A percentile compares a stretch with the other conserved stretches of the same genome.
These are phyloP conservation scores for Jackrogersella multiformis DNA, from an alignment of 495 filamentous ascomycete genomes.

Conservation along the genomic window DNA sequence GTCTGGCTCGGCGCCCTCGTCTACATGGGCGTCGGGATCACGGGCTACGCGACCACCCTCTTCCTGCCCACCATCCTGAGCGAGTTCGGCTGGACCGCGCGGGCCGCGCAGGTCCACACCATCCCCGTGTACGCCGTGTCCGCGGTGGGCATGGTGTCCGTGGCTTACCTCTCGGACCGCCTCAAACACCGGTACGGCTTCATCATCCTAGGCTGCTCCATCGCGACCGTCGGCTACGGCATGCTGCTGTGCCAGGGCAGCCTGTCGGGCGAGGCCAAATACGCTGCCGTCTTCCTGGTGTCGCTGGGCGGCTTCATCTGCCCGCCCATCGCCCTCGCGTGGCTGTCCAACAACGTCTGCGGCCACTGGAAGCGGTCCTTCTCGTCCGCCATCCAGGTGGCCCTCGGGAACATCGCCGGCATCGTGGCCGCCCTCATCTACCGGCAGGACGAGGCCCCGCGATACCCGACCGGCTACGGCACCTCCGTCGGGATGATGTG, in stretches of 20 bases:
- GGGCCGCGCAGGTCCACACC: slow-evolving; percentile 62
- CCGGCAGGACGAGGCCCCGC: slow-evolving; percentile 57
- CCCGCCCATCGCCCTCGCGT: slow-evolving; percentile 62
- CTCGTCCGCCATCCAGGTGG: slow-evolving; percentile 62
- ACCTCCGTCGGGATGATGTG: slow-evolving; percentile 60
- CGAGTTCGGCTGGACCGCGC: slow-evolving; percentile 64
- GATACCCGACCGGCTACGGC: slow-evolving; percentile 61
- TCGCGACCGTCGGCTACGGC: slow-evolving; percentile 60
- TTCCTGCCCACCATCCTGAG: slow-evolving; percentile 66
- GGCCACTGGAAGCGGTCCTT: slow-evolving; percentile 72
- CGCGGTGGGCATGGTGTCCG: slow-evolving; percentile 55
- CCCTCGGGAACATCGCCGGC: slow-evolving; percentile 65
- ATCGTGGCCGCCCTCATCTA: slow-evolving; percentile 64
- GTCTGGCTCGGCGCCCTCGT: slow-evolving; percentile 61
- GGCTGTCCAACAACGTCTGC: slow-evolving; percentile 62
- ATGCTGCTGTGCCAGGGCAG: slow-evolving; percentile 55
- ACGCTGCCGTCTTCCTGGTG: slow-evolving; percentile 66
- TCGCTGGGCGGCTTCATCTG: slow-evolving; percentile 61
- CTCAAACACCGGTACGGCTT: slow-evolving; percentile 53
- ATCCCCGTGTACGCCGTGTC: slow-evolving; percentile 67
- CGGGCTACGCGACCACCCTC: slow-evolving; percentile 61
- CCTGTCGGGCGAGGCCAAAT: slow-evolving; percentile 52
- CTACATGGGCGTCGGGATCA: slow-evolving; percentile 62
- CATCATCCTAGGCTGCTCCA: slow-evolving; percentile 58
- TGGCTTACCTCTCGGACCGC: slow-evolving; percentile 56